These are phyloP conservation scores for Roridomyces roridus DNA, from an alignment of 768 basidiomycete genomes.

Conservation along the genomic window DNA sequence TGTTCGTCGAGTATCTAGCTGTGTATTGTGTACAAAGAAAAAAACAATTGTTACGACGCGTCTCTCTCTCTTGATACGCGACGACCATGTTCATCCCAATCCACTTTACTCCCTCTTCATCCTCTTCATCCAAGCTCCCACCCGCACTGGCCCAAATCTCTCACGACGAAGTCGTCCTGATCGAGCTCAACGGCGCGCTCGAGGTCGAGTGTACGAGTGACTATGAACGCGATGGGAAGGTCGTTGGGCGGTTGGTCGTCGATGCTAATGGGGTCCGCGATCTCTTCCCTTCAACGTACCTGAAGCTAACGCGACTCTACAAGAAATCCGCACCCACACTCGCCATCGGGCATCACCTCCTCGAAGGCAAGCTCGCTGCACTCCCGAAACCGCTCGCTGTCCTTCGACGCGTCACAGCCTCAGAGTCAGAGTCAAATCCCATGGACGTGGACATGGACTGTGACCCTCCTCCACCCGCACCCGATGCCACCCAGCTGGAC, in stretches of 20 bases:
- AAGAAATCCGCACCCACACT: constrained; percentile 67
- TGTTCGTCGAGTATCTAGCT: too few relatives aligned
- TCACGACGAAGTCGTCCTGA: constrained; percentile 78
- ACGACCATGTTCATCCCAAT: constrained; percentile 73
- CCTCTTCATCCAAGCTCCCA: constrained; percentile 56
- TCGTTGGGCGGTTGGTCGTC: constrained; percentile 80
- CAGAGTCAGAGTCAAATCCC: not conserved
- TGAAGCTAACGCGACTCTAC: not conserved
- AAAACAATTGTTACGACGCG: too few relatives aligned
- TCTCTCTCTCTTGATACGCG: too few relatives aligned
- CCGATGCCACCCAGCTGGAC: too few relatives aligned
- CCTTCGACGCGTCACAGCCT: constrained; percentile 51
- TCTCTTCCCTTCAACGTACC: not conserved
- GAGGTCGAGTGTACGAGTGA: constrained; percentile 64
- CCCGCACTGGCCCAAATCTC: constrained; percentile 74
- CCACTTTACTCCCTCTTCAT: constrained; percentile 44
- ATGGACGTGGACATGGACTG: not conserved
- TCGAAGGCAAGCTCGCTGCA: constrained; percentile 83
- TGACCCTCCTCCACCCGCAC: not conserved
- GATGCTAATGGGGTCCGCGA: constrained; percentile 63
- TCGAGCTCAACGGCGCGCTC: constrained; percentile 88
- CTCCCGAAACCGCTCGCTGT: constrained; percentile 86
- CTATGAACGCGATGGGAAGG: constrained; percentile 64
- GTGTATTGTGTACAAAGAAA: too few relatives aligned
- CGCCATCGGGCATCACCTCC: constrained; percentile 84